Evolutionary conservation across 2,329 filamentous ascomycete species (phyloP).

Genomic region (Berkeleyomyces rouxiae): DNA sequence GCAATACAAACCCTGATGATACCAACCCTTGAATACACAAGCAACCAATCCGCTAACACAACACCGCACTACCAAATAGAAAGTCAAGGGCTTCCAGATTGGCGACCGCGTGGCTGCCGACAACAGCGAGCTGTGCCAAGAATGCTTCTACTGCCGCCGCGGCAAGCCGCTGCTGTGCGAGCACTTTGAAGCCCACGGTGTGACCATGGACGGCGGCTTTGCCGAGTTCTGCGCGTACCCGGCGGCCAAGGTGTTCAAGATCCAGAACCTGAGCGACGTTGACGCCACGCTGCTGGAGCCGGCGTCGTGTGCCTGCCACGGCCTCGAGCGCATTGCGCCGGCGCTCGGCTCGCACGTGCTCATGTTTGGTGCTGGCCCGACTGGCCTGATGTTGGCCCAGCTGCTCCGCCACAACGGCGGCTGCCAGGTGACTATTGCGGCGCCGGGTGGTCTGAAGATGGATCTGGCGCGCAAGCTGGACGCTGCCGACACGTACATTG

Average conservation of each 20-base stretch:
- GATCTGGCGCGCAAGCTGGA: slow-evolving; percentile 44
- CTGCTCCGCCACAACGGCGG: slow-evolving; percentile 48
- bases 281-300: slow-evolving; percentile 55
- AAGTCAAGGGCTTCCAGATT: slow-evolving; percentile 42
- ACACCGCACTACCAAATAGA: slow-evolving; percentile 18
- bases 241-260: slow-evolving; percentile 42
- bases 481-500: slow-evolving; percentile 37
- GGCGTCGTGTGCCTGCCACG: slow-evolving; percentile 54
- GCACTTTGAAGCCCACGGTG: slow-evolving; percentile 49
- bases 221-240: slow-evolving; percentile 48
- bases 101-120: slow-evolving; percentile 49
- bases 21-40: too few species aligned
- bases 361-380: slow-evolving; percentile 50
- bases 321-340: slow-evolving; percentile 50
- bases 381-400: slow-evolving; percentile 47
- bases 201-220: slow-evolving; percentile 54
- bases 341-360: slow-evolving; percentile 48
- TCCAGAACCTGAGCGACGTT: slow-evolving; percentile 48
- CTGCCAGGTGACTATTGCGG: slow-evolving; percentile 53
- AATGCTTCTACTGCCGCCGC: slow-evolving; percentile 58
- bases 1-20: too few species aligned
- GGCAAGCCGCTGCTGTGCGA: slow-evolving; percentile 53
- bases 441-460: slow-evolving; percentile 53
- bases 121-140: slow-evolving; percentile 50
- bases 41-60: not conserved